Evolutionary conservation across 768 basidiomycete species (phyloP), one percentile per base, ranked within the genome.

Genomic region (Tubosaeta brunneosetosa): DNA sequence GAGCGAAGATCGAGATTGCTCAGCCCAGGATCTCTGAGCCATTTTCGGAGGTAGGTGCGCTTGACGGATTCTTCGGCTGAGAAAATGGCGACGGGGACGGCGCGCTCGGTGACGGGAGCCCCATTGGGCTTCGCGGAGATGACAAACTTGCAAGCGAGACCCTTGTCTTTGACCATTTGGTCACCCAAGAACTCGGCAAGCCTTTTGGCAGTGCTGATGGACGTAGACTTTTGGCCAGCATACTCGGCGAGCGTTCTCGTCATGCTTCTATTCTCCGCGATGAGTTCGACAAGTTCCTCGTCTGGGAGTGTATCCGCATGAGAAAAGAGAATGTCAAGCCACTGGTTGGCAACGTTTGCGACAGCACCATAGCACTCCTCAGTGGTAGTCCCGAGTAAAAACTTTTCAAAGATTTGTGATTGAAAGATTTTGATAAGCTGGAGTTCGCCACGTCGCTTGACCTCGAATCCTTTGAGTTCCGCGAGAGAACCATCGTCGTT

Each of bases 341-440:
- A 99, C 58, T 93, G 91, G 66, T 99, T 82, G 6, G 97, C 97
- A 36, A 97, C 84, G 59, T 88, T 76, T 1, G 97, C 95, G 22
- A 99, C 97, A 1, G 88, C 91, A 3, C 85, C 82, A 63, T 99
- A 98, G 69, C 97, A 99, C 61, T 97, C 94, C 65, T 95, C 86
- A 3, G 90, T 91, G 1, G 94, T 98, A 3, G 82, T 77, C 0
- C 97, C 97, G 0, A 97, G 83, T 25, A 99, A 73, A 75, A 98
- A 99, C 65, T 90, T 95, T 72, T 97, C 95, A 69, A 99, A 99
- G 62, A 99, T 90, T 63, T 95, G 91, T 2, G 92, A 91, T 67
- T 99, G 97, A 80, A 99, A 99, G 60, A 94, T 95, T 73, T 99
- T 99, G 85, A 99, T 94, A 63, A 98, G 83, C 66, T 98, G 95